Base-by-base conservation (phyloP, 1,284 basidiomycete genomes). In the Leccinum huronense region DNA sequence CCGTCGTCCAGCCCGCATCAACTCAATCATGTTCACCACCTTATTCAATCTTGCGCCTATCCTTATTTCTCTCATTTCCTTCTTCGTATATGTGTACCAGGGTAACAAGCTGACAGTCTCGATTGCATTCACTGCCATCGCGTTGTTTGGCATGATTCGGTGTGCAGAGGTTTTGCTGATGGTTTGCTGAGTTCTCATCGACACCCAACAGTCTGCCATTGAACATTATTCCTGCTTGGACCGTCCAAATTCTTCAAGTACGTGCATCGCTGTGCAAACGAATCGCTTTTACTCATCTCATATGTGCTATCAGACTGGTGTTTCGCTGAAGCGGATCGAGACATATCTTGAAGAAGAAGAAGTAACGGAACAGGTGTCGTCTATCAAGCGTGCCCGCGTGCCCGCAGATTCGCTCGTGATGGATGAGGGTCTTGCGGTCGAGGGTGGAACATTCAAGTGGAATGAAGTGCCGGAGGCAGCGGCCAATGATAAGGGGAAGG, bases 281-380 rank as follows among this genome's bases (percentile, higher is more conserved):
- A 27, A 38, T n/a, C 1, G 0, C 5, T 1, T n/a, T 61, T 11
- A 48, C 54, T 40, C 16, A 54, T 23, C 10, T 27, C 42, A 11
- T 38, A 56, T 36, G 13, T 36, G 10, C 8, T 8, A 23, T 36
- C 9, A 94, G 83, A 84, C 90, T 0, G 81, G 85, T 27, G 91
- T 97, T 3, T 86, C 91, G 0, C 74, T 96, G 31, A 84, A 92
- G 59, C 90, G 95, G 58, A 92, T 97, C 63, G 83, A 91, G 33
- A 86, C 85, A 1, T 97, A 90, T 76, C 82, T 97, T 10, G 82
- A 83, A 5, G 94, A 96, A 75, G 91, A 93, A 55, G 95, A 96
- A 75, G 89, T 93, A 3, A 80, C 85, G 0, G 84, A 83, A 13
- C 88, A 88, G 76, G 88, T 90, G 0, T 89, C 87, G 0, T 83